phyloP scores from a whole-genome alignment of 164 flowering plant species.

The Chloranthus sessilifolius region DNA sequence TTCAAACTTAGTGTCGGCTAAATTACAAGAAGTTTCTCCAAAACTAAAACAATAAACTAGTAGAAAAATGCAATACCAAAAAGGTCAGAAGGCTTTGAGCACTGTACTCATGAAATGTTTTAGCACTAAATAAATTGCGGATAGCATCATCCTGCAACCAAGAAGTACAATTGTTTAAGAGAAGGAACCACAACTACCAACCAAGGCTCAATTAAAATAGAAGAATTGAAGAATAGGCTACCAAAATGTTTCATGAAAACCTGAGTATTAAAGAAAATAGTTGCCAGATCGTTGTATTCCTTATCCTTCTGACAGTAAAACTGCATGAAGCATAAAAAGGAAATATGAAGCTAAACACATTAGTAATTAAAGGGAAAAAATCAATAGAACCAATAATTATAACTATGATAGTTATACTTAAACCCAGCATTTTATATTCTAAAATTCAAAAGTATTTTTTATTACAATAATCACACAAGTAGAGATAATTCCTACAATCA shows the following conservation, averaged over 20 bases:
- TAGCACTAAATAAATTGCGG: conserved; percentile 95
- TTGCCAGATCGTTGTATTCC: conserved; percentile 97
- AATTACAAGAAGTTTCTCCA: too few species aligned
- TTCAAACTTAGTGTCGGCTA: too few species aligned
- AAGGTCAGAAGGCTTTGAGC: conserved; percentile 88
- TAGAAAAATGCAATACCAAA: conserved; percentile 50
- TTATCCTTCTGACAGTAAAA: conserved; percentile 71
- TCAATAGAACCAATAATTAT: not conserved
- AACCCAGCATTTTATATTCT: too few species aligned
- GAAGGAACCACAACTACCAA: conserved; percentile 5
- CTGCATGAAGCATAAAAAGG: conserved; percentile 35
- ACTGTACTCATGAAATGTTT: conserved; percentile 91
- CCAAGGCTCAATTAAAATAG: not conserved
- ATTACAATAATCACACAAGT: too few species aligned
- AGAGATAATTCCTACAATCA: too few species aligned
- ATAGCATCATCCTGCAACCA: conserved; percentile 94
- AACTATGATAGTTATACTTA: not conserved
- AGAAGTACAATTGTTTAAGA: conserved; percentile 2
- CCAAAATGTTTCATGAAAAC: conserved; percentile 24
- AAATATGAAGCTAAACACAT: too few species aligned
- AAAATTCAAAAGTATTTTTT: too few species aligned
- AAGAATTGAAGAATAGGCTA: conserved; percentile 6
- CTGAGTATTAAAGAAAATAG: conserved; percentile 98
- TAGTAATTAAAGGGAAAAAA: too few species aligned
- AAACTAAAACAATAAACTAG: not conserved